Evolutionary conservation across 345 rosid species (phyloP).

Genomic region (Eucalyptus melliodora): DNA sequence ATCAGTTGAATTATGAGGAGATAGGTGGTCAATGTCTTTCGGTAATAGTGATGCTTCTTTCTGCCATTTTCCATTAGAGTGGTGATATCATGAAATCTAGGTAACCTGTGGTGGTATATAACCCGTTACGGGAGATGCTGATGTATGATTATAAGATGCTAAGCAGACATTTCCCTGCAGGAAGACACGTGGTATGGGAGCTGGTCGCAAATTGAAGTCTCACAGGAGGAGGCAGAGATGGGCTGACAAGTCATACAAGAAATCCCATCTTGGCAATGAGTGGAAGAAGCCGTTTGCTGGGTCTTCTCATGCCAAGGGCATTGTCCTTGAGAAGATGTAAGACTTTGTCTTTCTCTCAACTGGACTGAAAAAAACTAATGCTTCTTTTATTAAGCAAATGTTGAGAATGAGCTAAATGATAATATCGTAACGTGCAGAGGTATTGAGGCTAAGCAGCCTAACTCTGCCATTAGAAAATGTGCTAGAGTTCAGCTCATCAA

Average conservation of each 20-base stretch:
- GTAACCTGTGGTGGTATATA: neutral
- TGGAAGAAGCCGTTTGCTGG: constrained; percentile 87
- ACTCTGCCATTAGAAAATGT: constrained; percentile 95
- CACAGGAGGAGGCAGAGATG: constrained; percentile 82
- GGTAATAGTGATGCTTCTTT: neutral
- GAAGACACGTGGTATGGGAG: constrained; percentile 74
- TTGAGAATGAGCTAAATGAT: neutral
- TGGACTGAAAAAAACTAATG: neutral
- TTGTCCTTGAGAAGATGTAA: constrained; percentile 70
- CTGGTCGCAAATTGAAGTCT: constrained; percentile 64
- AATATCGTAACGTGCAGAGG: constrained; percentile 31
- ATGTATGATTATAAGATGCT: neutral
- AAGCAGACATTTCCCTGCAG: neutral
- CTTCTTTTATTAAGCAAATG: neutral
- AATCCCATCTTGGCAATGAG: constrained; percentile 72
- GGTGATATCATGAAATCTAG: neutral
- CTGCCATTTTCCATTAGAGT: neutral
- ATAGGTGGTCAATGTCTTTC: neutral
- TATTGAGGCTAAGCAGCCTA: constrained; percentile 97
- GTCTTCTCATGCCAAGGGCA: constrained; percentile 70
- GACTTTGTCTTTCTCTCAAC: neutral
- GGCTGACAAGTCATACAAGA: constrained; percentile 85
- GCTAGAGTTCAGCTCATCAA: constrained; percentile 92
- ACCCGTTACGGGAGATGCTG: neutral
- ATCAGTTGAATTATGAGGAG: neutral